Evolutionary conservation across 2,329 filamentous ascomycete species (phyloP), one percentile per base, ranked within the genome.

Genomic region (Cladophialophora immunda): DNA sequence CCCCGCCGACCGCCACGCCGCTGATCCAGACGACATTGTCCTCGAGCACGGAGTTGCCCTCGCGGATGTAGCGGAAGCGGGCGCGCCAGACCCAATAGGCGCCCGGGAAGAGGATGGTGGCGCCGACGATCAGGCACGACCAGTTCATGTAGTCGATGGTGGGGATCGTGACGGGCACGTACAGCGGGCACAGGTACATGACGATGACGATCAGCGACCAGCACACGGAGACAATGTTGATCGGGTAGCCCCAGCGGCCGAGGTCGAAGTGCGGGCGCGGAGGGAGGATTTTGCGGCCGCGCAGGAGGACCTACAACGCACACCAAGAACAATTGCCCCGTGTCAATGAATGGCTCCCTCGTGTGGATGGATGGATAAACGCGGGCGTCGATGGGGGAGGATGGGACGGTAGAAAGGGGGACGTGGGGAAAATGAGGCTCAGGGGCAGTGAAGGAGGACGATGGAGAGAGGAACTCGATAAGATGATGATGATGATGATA

Each of bases 121-220:
- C 65, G 8, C 65, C 68, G 22, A 68, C 63, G 34, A 70, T 70
- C 59, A 70, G 38, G 64, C 65, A 68, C 25, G 55, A 62, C 68
- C 68, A 70, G 47, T 70, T 70, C 68, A 70, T 70, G 41, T 68
- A 68, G 65, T 70, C 68, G 45, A 70, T 70, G 8, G 63, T 68
- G 32, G 68, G 54, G 25, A 66, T 61, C 30, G 68, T 70, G 15
- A 70, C 68, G n/a, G 68, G 68, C 62, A 68, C 65, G 58, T 70
- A 70, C 19, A 70, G 62, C 19, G 68, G 68, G 38, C 53, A 66
- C 32, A 66, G 62, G 53, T 70, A 70, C 65, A 70, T 68, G 47
- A 41, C 32, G 55, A 70, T 68, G 65, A 68, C 64, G 52, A 70
- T 41, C 22, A 69, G 34, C 2, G 67, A 67, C 67, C 62, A 71